Conservation (phyloP, 441 rosid species). For the Jatropha multifida region DNA sequence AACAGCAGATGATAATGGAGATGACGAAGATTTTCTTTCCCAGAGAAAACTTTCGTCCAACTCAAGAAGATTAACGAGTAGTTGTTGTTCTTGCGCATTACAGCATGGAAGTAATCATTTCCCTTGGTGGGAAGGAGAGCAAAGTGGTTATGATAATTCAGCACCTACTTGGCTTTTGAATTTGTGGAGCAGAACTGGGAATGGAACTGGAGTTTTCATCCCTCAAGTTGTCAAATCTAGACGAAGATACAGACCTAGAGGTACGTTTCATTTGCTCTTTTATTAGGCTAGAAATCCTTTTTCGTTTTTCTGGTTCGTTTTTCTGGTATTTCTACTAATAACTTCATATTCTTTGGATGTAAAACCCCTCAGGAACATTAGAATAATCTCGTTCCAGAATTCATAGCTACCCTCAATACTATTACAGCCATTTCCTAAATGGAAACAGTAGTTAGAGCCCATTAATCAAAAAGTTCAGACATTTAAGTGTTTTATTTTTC, state of each 20-base stretch:
- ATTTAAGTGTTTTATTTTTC: too few species aligned
- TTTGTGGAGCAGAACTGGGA: slow-evolving; percentile 42
- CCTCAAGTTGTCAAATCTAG: slow-evolving; percentile 38
- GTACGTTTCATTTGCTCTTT: background rate
- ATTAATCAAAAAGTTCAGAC: too few species aligned
- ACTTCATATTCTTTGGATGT: too few species aligned
- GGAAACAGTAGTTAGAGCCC: too few species aligned
- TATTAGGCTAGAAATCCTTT: too few species aligned
- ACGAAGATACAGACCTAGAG: slow-evolving; percentile 24
- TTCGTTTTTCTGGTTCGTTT: background rate
- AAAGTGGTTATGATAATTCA: slow-evolving; percentile 8
- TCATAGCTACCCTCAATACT: too few species aligned
- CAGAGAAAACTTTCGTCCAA: background rate
- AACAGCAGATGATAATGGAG: slow-evolving; percentile 51
- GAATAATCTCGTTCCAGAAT: too few species aligned
- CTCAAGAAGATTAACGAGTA: background rate
- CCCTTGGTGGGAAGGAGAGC: slow-evolving; percentile 30
- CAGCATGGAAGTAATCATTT: slow-evolving; percentile 29
- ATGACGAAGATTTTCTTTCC: slow-evolving; percentile 24
- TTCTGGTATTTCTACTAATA: background rate
- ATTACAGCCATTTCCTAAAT: too few species aligned
- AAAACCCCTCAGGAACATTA: too few species aligned
- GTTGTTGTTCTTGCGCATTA: slow-evolving; percentile 12
- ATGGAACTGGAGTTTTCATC: slow-evolving; percentile 63
- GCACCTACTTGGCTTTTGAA: slow-evolving; percentile 41